Conservation (phyloP, 805 yeast genomes). For the Schizosaccharomyces osmophilus region DNA sequence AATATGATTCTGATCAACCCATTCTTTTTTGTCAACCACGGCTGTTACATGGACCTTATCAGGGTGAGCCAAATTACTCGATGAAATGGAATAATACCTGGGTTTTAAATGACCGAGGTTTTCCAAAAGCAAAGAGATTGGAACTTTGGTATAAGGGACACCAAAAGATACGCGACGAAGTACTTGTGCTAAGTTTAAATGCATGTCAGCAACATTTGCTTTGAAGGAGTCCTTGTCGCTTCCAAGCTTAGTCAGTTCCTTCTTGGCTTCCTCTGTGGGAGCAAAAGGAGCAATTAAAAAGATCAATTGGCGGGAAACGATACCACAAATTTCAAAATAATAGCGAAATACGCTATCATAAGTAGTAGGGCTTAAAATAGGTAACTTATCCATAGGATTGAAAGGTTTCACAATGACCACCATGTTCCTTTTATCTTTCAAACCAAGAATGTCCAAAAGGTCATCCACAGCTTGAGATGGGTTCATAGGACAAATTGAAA, state of each 20-base stretch:
- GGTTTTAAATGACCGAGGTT: slow-evolving; percentile 63
- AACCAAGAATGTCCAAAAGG: slow-evolving; percentile 39
- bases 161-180: slow-evolving; percentile 38
- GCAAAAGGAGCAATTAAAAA: slow-evolving; percentile 56
- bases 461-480: slow-evolving; percentile 46
- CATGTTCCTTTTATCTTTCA: slow-evolving; percentile 25
- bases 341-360: slow-evolving; percentile 65
- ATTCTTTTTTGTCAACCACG: slow-evolving; percentile 40
- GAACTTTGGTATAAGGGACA: slow-evolving; percentile 46
- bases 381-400: slow-evolving; percentile 27
- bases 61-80: slow-evolving; percentile 38
- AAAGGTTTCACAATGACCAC: slow-evolving; percentile 42
- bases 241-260: slow-evolving; percentile 27
- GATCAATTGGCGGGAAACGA: slow-evolving; percentile 73
- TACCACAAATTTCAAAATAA: slow-evolving; percentile 75
- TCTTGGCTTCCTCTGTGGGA: slow-evolving; percentile 36
- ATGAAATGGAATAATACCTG: slow-evolving; percentile 87
- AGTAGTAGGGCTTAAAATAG: slow-evolving; percentile 42
- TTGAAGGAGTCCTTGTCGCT: slow-evolving; percentile 49
- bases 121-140: slow-evolving; percentile 68
- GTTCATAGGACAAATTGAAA: slow-evolving; percentile 87
- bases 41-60: slow-evolving; percentile 71
- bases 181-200: slow-evolving; percentile 54
- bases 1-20: slow-evolving; percentile 18
- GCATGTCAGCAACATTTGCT: slow-evolving; percentile 30